A percentile compares a stretch with the other conserved stretches of the same genome.
phyloP scores from a whole-genome alignment of 2,329 filamentous ascomycete genomes.

The Davidsoniella eucalypti region DNA sequence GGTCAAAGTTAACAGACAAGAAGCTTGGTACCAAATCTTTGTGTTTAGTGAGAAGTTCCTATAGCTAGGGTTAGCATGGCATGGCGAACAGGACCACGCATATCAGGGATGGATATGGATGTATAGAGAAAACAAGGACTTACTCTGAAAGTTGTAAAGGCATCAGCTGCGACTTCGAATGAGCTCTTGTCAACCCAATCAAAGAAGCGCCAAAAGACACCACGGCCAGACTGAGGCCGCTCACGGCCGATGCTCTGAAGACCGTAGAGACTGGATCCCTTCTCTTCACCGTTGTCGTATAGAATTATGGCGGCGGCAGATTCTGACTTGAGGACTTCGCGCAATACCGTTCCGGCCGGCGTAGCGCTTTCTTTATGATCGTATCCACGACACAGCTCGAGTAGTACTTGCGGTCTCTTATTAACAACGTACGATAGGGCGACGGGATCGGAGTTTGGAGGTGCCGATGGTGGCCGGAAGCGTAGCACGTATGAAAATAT shows the following conservation, averaged over 20 bases:
- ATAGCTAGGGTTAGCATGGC: slow-evolving; percentile 5
- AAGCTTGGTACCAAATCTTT: slow-evolving; percentile 83
- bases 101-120: neutral
- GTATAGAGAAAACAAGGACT: slow-evolving; percentile 16
- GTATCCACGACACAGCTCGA: slow-evolving; percentile 79
- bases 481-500: slow-evolving; percentile 92
- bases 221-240: slow-evolving; percentile 56
- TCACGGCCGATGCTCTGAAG: slow-evolving; percentile 64
- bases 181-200: slow-evolving; percentile 92
- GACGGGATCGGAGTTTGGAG: slow-evolving; percentile 56
- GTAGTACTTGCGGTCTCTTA: slow-evolving; percentile 69
- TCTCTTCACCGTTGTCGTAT: slow-evolving; percentile 68
- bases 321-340: slow-evolving; percentile 80
- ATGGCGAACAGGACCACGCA: neutral
- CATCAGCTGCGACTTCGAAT: slow-evolving; percentile 93
- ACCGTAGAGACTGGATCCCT: slow-evolving; percentile 57
- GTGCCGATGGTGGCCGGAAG: slow-evolving; percentile 57
- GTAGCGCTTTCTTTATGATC: slow-evolving; percentile 82
- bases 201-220: slow-evolving; percentile 94
- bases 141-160: slow-evolving; percentile 93
- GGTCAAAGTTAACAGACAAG: slow-evolving; percentile 73
- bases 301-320: slow-evolving; percentile 79
- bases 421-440: slow-evolving; percentile 81
- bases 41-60: slow-evolving; percentile 90
- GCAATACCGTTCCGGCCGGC: slow-evolving; percentile 73